phyloP scores from a whole-genome alignment of 1,139 yeast genomes.

The Taphrina communis region DNA sequence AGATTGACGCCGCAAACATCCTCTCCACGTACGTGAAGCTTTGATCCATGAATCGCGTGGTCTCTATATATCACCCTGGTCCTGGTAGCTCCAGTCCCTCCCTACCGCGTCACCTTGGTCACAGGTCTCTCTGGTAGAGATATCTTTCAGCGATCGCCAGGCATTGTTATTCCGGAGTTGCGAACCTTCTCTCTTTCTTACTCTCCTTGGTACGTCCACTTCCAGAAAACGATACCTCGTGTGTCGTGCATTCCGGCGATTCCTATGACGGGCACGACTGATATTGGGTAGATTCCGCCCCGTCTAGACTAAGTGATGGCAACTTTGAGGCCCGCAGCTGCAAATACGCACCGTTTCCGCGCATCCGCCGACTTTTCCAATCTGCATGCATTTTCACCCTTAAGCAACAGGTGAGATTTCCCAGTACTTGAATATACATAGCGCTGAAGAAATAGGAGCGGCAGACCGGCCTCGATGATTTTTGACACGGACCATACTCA shows the following conservation, averaged over 20 bases:
- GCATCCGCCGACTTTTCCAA: constrained; percentile 35
- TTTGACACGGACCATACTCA: constrained; percentile 13
- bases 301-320: neutral
- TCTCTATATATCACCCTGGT: too few relatives aligned
- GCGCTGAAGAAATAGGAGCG: constrained; percentile 22
- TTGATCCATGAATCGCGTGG: too few relatives aligned
- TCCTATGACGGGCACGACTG: neutral
- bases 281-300: too few relatives aligned
- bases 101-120: too few relatives aligned
- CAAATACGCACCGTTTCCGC: constrained; percentile 31
- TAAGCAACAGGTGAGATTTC: constrained; percentile 22
- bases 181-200: neutral
- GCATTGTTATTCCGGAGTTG: neutral
- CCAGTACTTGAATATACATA: neutral
- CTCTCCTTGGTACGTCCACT: neutral
- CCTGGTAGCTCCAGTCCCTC: too few relatives aligned
- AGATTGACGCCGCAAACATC: constrained; percentile 2
- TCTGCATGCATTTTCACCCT: constrained; percentile 33
- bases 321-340: constrained; percentile 26
- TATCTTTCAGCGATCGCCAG: neutral
- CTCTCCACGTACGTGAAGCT: constrained; percentile 4
- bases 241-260: neutral
- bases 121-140: constrained; percentile 17
- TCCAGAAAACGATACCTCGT: neutral
- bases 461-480: constrained; percentile 38